A percentile compares a stretch with the other conserved stretches of the same genome.
These are phyloP conservation scores for Mrakiaceae sp. DNA, from an alignment of 1,284 basidiomycete species.

Conservation along the genomic window DNA sequence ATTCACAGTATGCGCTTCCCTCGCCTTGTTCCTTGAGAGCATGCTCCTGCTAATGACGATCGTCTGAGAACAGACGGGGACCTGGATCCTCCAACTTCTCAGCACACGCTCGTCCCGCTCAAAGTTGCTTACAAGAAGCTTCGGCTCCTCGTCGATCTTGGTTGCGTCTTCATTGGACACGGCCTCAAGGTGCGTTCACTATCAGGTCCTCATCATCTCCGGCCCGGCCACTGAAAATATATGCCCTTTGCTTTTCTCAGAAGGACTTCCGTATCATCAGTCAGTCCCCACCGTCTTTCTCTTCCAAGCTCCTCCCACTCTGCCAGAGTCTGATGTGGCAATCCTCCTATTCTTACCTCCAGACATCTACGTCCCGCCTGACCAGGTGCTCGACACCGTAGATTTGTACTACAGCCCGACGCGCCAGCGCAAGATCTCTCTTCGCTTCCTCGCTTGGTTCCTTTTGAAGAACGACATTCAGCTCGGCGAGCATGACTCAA, in stretches of 20 bases:
- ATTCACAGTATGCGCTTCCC: constrained; percentile 60
- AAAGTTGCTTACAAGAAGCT: constrained; percentile 98
- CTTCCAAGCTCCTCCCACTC: neutral
- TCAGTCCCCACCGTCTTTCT: constrained; percentile 36
- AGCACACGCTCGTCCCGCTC: constrained; percentile 81
- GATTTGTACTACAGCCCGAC: constrained; percentile 77
- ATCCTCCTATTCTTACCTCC: neutral
- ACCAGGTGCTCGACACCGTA: constrained; percentile 94
- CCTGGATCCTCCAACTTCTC: constrained; percentile 70
- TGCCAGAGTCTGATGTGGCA: too few relatives aligned
- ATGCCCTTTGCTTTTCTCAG: constrained; percentile 34
- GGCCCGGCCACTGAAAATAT: neutral
- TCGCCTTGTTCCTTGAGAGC: neutral
- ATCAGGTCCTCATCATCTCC: neutral
- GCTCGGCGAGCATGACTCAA: constrained; percentile 87
- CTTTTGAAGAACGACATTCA: constrained; percentile 85
- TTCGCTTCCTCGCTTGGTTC: constrained; percentile 93
- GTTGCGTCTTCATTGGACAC: constrained; percentile 95
- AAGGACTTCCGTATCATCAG: constrained; percentile 99
- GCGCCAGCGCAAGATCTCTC: constrained; percentile 73
- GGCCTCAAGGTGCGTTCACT: constrained; percentile 46
- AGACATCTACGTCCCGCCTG: constrained; percentile 93
- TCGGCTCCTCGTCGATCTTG: constrained; percentile 82
- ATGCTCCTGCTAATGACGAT: neutral
- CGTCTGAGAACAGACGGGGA: constrained; percentile 57